These are phyloP conservation scores for Apiospora aurea DNA, from an alignment of 2,329 filamentous ascomycete genomes.

Conservation along the genomic window DNA sequence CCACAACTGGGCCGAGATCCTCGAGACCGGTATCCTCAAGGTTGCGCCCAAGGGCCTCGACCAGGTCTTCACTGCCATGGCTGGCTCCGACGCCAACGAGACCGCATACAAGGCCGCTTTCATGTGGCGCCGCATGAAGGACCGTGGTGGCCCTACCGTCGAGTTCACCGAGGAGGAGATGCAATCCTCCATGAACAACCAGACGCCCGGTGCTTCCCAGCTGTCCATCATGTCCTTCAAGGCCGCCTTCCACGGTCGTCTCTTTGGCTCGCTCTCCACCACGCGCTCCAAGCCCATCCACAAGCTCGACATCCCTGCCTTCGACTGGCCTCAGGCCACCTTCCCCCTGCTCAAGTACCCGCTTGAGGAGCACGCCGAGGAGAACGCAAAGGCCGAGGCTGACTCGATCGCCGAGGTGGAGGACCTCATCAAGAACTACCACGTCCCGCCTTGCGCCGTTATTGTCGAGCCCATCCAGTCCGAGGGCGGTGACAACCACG, in stretches of 20 bases:
- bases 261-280: constrained; percentile 87
- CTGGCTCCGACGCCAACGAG: constrained; percentile 93
- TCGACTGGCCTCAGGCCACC: constrained; percentile 91
- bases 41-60: constrained; percentile 83
- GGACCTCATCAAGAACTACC: constrained; percentile 79
- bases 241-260: constrained; percentile 86
- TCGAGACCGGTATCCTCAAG: constrained; percentile 80
- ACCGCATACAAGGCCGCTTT: constrained; percentile 95
- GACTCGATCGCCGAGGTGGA: constrained; percentile 85
- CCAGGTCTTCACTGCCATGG: constrained; percentile 90
- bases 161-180: constrained; percentile 85
- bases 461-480: constrained; percentile 92
- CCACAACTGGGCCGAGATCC: constrained; percentile 80
- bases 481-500: constrained; percentile 95
- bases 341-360: constrained; percentile 90
- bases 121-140: constrained; percentile 84
- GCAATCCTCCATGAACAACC: constrained; percentile 78
- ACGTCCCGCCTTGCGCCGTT: constrained; percentile 80
- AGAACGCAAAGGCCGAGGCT: constrained; percentile 84
- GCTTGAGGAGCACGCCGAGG: constrained; percentile 77
- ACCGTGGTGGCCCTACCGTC: constrained; percentile 78
- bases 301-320: constrained; percentile 93
- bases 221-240: constrained; percentile 91
- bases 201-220: constrained; percentile 76
- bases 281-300: constrained; percentile 93